Evolutionary conservation across 1,284 basidiomycete species (phyloP).

Genomic region (Apiotrichum akiyoshidainum): DNA sequence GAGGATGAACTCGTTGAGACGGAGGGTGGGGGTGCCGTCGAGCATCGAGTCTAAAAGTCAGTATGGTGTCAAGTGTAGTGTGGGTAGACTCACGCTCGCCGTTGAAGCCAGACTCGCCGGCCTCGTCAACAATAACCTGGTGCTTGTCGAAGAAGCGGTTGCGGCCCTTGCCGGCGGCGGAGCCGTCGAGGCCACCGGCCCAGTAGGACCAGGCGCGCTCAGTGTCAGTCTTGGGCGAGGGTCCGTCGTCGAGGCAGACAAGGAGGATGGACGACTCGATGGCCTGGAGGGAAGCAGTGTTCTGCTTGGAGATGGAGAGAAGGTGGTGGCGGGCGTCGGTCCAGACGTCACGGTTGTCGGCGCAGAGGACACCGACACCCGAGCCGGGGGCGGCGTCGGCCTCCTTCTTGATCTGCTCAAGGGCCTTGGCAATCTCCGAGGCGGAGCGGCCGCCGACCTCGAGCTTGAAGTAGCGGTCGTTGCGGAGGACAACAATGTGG

Average conservation of each 20-base stretch:
- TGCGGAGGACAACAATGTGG: constrained; percentile 84
- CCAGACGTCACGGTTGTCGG: constrained; percentile 89
- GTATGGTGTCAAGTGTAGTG: not conserved
- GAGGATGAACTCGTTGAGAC: constrained; percentile 91
- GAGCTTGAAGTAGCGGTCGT: constrained; percentile 86
- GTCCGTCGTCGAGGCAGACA: constrained; percentile 70
- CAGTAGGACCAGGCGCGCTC: constrained; percentile 80
- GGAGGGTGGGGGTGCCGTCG: constrained; percentile 90
- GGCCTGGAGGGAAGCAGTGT: constrained; percentile 66
- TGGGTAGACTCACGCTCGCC: constrained; percentile 51
- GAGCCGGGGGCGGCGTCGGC: constrained; percentile 61
- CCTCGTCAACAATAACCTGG: constrained; percentile 86
- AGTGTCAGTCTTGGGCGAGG: constrained; percentile 54
- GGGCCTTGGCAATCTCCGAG: constrained; percentile 74
- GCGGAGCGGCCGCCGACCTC: constrained; percentile 64
- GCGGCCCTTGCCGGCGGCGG: constrained; percentile 56
- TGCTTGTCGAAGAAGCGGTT: constrained; percentile 99
- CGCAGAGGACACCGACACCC: constrained; percentile 77
- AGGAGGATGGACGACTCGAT: constrained; percentile 90
- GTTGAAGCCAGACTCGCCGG: constrained; percentile 87
- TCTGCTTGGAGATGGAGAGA: constrained; percentile 63
- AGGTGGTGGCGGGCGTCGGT: constrained; percentile 71
- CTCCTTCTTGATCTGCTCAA: constrained; percentile 68
- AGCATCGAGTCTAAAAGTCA: constrained; percentile 48
- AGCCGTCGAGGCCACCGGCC: constrained; percentile 65